Base-by-base conservation (phyloP, 78 protist genomes). In the Abeoforma whisleri region DNA sequence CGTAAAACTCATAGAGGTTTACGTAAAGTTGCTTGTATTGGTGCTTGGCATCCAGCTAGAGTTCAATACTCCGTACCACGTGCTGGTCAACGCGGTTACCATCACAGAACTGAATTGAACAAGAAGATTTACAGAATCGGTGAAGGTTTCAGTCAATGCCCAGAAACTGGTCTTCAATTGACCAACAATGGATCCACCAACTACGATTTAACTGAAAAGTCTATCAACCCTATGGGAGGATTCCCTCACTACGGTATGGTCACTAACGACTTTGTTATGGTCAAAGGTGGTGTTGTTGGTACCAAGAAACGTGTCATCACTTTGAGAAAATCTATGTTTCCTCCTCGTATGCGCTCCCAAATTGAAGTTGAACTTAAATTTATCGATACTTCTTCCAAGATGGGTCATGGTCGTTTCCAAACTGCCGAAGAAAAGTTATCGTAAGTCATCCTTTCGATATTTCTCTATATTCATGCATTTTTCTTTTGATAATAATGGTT, bases 21-120 rank as follows among this genome's bases (percentile, higher is more conserved):
- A 57, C 93, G 99, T 84, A 98, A 98, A 98, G 99, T 96, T 81
- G 99, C 99, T 40, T 98, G 99, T 85, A 97, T 99, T 82, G 99
- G 99, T 2, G 96, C 99, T 1, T 99, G 99, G 99, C 99, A 99
- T 85, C 99, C 99, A 32, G 91, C 98, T 77, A 92, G 98, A 80
- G 98, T 99, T 75, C 32, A 82, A 38, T 94, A 38, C 91, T 79
- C 99, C 16, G 99, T 99, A 1, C 93, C 99, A 89, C 98, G 99
- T 86, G 99, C 99, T 48, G 99, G 99, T 93, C 99, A 99, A 94
- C 36, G 87, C 84, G 99, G 99, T 32, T 99, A 85, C 97, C 95
- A 93, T 88, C 98, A 98, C 94, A 93, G 99, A 30, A 97, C 99
- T 25, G 99, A 96, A 93, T 22, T 91, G 86, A 96, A 97, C 99